A percentile compares a stretch with the other conserved stretches of the same genome.
Conservation (phyloP, 2,329 filamentous ascomycete genomes). For the Hypoxylon sp. region DNA sequence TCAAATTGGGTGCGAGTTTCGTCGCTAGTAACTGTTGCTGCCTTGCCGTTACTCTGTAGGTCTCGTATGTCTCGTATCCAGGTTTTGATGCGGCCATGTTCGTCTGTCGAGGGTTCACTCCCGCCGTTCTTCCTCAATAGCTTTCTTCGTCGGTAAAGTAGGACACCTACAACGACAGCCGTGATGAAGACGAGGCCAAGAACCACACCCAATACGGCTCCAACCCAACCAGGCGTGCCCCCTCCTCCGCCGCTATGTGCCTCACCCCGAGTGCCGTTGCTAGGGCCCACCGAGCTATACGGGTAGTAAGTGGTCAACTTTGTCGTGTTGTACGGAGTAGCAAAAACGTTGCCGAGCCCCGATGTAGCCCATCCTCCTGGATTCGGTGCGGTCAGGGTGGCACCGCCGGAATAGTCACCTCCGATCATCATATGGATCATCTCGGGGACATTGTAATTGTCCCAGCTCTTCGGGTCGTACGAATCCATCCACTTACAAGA, state of each 20-base stretch:
- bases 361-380: constrained; percentile 67
- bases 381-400: constrained; percentile 75
- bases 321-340: constrained; percentile 64
- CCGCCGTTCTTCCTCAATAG: constrained; percentile 55
- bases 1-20: constrained; percentile 55
- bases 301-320: constrained; percentile 73
- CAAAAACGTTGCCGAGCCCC: constrained; percentile 66
- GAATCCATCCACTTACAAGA: constrained; percentile 75
- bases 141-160: constrained; percentile 65
- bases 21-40: constrained; percentile 60
- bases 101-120: constrained; percentile 59
- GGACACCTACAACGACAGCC: constrained; percentile 62
- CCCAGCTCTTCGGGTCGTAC: constrained; percentile 74
- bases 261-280: constrained; percentile 48
- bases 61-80: constrained; percentile 67
- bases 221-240: constrained; percentile 68
- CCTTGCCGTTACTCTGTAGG: constrained; percentile 55
- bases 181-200: constrained; percentile 69
- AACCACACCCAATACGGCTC: constrained; percentile 72
- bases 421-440: constrained; percentile 75
- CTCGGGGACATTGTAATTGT: constrained; percentile 76
- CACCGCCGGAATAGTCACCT: constrained; percentile 73
- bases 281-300: constrained; percentile 59
- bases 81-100: constrained; percentile 62
- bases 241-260: constrained; percentile 48